Percentiles rank a stretch among this genome's conserved stretches.
Conservation (phyloP, 805 yeast species). For the Isabelozyma gotoi region DNA sequence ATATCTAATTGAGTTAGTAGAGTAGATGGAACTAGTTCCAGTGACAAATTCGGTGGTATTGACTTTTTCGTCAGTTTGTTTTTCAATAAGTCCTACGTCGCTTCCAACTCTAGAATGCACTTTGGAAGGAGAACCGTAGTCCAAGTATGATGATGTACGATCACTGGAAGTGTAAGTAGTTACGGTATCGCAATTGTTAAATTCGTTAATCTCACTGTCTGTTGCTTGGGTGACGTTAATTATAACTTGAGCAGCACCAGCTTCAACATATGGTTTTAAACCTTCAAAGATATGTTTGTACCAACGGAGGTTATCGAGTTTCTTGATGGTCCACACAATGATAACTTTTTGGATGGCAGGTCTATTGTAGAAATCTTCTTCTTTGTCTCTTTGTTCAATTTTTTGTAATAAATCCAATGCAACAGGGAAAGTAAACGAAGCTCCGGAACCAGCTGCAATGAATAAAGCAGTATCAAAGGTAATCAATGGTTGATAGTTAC, state of each 20-base stretch:
- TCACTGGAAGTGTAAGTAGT: neutral
- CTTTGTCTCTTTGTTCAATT: slow-evolving; percentile 21
- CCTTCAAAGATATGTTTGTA: slow-evolving; percentile 31
- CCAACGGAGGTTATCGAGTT: slow-evolving; percentile 30
- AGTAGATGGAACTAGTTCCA: neutral
- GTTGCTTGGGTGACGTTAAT: slow-evolving; percentile 28
- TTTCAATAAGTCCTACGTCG: neutral
- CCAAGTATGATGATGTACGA: neutral
- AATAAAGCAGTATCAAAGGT: slow-evolving; percentile 42
- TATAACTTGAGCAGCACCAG: slow-evolving; percentile 22
- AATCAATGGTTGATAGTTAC: slow-evolving; percentile 37
- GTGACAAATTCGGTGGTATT: neutral
- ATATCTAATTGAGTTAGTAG: neutral
- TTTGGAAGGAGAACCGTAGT: neutral
- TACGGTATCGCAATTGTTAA: neutral
- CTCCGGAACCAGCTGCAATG: slow-evolving; percentile 47
- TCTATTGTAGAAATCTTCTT: slow-evolving; percentile 31
- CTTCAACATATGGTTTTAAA: slow-evolving; percentile 20
- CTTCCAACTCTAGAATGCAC: neutral
- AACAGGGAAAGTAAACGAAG: slow-evolving; percentile 45
- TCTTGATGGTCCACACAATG: slow-evolving; percentile 33
- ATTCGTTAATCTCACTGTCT: neutral
- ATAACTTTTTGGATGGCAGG: slow-evolving; percentile 25
- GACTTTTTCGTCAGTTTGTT: neutral
- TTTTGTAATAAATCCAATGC: slow-evolving; percentile 38